A percentile compares a stretch with the other conserved stretches of the same genome.
phyloP scores from a whole-genome alignment of 495 filamentous ascomycete genomes.

The Aspergillus conjunctus region DNA sequence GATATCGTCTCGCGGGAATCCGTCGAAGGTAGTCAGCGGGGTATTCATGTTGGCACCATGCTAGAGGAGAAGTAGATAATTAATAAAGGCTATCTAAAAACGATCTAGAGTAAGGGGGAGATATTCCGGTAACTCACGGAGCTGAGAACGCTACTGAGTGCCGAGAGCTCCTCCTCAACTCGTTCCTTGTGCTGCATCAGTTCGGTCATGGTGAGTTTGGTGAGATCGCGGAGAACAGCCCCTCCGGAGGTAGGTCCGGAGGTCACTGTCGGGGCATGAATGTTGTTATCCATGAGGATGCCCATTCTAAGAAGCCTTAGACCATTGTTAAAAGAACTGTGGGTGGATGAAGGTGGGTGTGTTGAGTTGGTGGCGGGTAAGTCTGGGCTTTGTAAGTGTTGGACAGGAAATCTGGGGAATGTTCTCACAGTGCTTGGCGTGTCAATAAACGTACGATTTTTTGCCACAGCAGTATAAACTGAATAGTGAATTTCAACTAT shows the following conservation, averaged over 20 bases:
- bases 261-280: conserved; percentile 74
- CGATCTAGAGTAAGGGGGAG: background rate
- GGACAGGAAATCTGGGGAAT: conserved; percentile 1
- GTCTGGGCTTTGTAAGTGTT: background rate
- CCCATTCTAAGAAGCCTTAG: conserved; percentile 38
- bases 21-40: conserved; percentile 82
- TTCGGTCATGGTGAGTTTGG: conserved; percentile 62
- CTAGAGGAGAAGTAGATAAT: conserved; percentile 47
- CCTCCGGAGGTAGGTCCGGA: conserved; percentile 67
- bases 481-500: background rate
- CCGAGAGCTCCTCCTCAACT: conserved; percentile 81
- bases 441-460: background rate
- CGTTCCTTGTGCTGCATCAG: conserved; percentile 75
- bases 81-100: background rate
- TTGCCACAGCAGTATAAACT: background rate
- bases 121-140: conserved; percentile 60
- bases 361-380: conserved; percentile 18
- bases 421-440: conserved; percentile 11
- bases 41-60: conserved; percentile 95
- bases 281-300: conserved; percentile 63
- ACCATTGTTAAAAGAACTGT: conserved; percentile 15
- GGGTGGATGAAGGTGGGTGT: conserved; percentile 1
- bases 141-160: conserved; percentile 79
- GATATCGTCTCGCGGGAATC: conserved; percentile 89
- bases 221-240: conserved; percentile 53